Evolutionary conservation across 805 yeast species (phyloP).

Genomic region (Wickerhamiella australiensis): DNA sequence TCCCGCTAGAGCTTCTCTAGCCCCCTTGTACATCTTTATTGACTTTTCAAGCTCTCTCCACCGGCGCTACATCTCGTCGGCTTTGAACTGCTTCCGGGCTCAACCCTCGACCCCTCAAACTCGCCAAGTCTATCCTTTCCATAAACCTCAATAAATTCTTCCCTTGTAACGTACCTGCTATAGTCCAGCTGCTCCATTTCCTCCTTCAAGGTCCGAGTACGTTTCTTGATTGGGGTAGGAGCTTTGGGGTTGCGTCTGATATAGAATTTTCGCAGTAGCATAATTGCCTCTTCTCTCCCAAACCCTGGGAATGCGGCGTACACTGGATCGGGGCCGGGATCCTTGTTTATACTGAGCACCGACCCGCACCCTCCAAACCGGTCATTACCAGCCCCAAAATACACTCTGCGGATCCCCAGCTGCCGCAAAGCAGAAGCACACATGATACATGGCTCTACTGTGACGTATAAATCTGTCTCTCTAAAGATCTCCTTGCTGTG

Average conservation of each 20-base stretch:
- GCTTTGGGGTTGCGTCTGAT: slow-evolving; percentile 75
- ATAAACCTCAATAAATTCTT: slow-evolving; percentile 41
- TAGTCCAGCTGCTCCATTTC: slow-evolving; percentile 45
- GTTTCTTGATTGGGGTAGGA: slow-evolving; percentile 67
- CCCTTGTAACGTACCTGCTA: slow-evolving; percentile 38
- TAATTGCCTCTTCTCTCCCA: slow-evolving; percentile 66
- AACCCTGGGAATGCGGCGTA: slow-evolving; percentile 67
- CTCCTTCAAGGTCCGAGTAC: slow-evolving; percentile 41
- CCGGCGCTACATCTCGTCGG: no score
- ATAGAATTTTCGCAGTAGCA: slow-evolving; percentile 71
- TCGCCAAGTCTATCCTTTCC: slow-evolving; percentile 31
- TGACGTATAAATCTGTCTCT: slow-evolving; percentile 66
- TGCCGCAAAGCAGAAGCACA: slow-evolving; percentile 89
- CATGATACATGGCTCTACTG: slow-evolving; percentile 98
- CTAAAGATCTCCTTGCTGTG: slow-evolving; percentile 32
- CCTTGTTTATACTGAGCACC: slow-evolving; percentile 49
- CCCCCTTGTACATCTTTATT: no score
- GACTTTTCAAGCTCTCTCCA: no score
- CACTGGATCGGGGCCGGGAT: slow-evolving; percentile 27
- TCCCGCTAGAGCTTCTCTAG: no score
- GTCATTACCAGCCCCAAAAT: slow-evolving; percentile 89
- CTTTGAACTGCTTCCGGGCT: no score
- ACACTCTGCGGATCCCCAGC: slow-evolving; percentile 56
- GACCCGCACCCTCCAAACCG: slow-evolving; percentile 96
- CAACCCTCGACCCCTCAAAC: neutral